Evolutionary conservation across 2,329 filamentous ascomycete species (phyloP).

Genomic region (Neodidymelliopsis sp.): DNA sequence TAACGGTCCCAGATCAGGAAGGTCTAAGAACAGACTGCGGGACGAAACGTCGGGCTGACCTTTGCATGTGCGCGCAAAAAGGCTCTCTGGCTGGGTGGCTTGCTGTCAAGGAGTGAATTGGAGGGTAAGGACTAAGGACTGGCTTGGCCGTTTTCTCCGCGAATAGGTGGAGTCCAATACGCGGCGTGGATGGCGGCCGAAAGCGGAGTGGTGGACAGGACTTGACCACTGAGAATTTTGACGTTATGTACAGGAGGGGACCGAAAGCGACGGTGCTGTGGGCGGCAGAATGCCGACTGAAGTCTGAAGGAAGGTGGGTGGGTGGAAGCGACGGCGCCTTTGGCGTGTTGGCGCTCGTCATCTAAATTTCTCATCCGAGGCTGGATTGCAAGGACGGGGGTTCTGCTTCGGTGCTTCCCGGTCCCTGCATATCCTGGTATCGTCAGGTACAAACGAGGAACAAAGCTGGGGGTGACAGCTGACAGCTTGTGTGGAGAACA

Average conservation of each 20-base stretch:
- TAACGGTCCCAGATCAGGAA: constrained; percentile 18
- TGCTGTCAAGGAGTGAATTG: constrained; percentile 15
- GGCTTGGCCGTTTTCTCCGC: constrained; percentile 14
- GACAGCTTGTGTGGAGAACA: too few relatives aligned
- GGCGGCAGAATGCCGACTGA: constrained; percentile 8
- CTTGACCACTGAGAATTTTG: constrained; percentile 1
- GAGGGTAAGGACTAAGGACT: constrained; percentile 3
- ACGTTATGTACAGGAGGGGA: constrained; percentile 9
- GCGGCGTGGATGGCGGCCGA: constrained; percentile 16
- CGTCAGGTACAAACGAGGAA: constrained; percentile 14
- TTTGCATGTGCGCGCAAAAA: constrained; percentile 31
- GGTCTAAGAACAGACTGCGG: constrained; percentile 17
- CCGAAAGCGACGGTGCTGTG: constrained; percentile 2
- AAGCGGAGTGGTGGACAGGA: constrained; percentile 14
- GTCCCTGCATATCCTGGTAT: constrained; percentile 8
- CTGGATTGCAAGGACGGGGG: constrained; percentile 4
- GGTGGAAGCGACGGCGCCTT: constrained; percentile 15
- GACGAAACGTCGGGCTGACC: constrained; percentile 25
- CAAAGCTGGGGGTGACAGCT: constrained; percentile 5
- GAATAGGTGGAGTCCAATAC: constrained; percentile 13
- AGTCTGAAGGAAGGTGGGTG: constrained; percentile 9
- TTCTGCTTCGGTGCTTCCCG: constrained; percentile 11
- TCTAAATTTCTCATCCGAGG: constrained; percentile 17
- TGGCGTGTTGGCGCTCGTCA: constrained; percentile 18
- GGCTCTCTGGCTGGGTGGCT: constrained; percentile 27